Base-by-base conservation (phyloP, 352 stramenopile genomes). In the Phytophthora pisi region DNA sequence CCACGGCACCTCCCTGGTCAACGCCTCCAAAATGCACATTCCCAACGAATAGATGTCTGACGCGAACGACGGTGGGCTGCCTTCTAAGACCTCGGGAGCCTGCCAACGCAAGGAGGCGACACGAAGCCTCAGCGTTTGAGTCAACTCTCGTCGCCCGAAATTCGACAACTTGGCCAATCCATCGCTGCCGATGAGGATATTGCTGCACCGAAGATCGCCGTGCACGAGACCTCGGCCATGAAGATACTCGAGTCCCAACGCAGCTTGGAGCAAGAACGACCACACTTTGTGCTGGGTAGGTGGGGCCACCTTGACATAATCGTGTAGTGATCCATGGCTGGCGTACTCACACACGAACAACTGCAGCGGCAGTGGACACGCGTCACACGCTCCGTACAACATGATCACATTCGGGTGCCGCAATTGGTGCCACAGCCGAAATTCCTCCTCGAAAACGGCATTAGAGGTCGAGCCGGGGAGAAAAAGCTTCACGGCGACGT, bases 141-240 rank as follows among this genome's bases (percentile, higher is more conserved):
- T n/a, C 18, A 18, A 47, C 13, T 7, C 6, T 16, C 65, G 64
- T n/a, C 73, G 36, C 0, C 72, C 67, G 43, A 79, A 79, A 46
- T 76, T 64, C 23, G 64, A 43, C 13, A 79, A 63, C 47, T 73
- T 74, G 5, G 64, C 51, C 9, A 52, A 42, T 2, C 60, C 64
- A 24, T 71, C 42, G 38, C 54, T 51, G 11, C 56, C 59, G 8
- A 79, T 50, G 20, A 46, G 45, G 10, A 79, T 73, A 26, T 74
- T 76, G 47, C 67, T 70, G 16, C 62, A 57, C 7, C 71, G 72
- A 11, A 79, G 47, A 42, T 79, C 61, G 0, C 65, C 52, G 31
- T 72, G 65, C 2, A 72, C 42, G 15, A 72, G 61, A 1, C 31
- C 28, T 0, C 49, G 45, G 8, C 57, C 52, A 23, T 69, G 49